Evolutionary conservation across 257 asterid genomes (phyloP).

Genomic region (Solanum chilense): DNA sequence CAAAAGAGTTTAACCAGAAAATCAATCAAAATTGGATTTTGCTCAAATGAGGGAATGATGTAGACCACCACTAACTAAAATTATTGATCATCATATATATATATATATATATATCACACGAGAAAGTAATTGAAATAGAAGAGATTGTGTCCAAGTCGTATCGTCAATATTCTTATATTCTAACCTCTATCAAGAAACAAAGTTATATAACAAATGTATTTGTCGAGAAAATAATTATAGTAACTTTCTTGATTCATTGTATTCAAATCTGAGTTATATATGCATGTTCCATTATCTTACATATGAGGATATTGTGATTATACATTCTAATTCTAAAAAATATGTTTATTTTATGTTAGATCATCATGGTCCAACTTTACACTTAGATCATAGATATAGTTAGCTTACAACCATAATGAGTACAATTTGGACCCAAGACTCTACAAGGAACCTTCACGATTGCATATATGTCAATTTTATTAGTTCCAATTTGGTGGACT

Average conservation of each 20-base stretch:
- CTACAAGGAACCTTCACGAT: not conserved
- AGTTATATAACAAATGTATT: not conserved
- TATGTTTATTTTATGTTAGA: not conserved
- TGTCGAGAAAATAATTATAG: too few species aligned
- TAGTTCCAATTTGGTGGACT: not conserved
- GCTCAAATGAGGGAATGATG: not conserved
- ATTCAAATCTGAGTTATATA: not conserved
- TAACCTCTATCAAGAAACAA: not conserved
- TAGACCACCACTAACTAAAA: not conserved
- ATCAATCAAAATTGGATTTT: not conserved
- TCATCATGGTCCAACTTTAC: not conserved
- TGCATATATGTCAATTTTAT: not conserved
- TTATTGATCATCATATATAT: too few species aligned
- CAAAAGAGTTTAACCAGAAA: not conserved
- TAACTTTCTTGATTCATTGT: not conserved
- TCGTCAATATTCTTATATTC: not conserved
- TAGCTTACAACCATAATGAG: not conserved
- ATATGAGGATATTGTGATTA: not conserved
- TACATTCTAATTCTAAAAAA: not conserved
- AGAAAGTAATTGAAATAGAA: not conserved
- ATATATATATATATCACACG: not conserved
- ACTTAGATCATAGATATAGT: not conserved
- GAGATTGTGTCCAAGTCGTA: not conserved
- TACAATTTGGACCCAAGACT: not conserved
- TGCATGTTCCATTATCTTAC: not conserved